Percentiles rank a stretch among this genome's conserved stretches.
Evolutionary conservation across 192 early-diverging fungal genomes (phyloP).

Genomic region (Funneliformis geosporum): DNA sequence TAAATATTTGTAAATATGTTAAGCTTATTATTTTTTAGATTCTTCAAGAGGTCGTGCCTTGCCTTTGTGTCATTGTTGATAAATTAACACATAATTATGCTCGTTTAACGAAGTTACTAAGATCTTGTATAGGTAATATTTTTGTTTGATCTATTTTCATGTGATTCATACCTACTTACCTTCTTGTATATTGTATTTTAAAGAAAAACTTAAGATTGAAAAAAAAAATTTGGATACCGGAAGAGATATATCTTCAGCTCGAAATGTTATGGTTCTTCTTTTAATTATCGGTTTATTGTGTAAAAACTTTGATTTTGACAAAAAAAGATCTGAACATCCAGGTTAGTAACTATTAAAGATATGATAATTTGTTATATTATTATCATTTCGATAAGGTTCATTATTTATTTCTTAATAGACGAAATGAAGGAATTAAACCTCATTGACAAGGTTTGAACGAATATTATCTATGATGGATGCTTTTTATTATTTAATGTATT

Average conservation of each 20-base stretch:
- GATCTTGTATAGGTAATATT: slow-evolving; percentile 40
- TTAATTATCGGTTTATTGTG: slow-evolving; percentile 72
- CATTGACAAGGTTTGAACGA: slow-evolving; percentile 32
- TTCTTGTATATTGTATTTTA: not conserved
- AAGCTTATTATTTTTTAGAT: slow-evolving; percentile 45
- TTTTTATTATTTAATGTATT: not conserved
- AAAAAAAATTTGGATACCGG: slow-evolving; percentile 40
- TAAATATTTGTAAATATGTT: not conserved
- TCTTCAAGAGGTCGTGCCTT: slow-evolving; percentile 67
- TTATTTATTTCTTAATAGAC: not conserved
- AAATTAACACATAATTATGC: slow-evolving; percentile 58
- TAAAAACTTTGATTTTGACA: slow-evolving; percentile 78
- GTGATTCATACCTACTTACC: not conserved
- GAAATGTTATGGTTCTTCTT: slow-evolving; percentile 66
- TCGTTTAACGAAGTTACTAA: slow-evolving; percentile 50
- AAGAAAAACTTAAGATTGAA: slow-evolving; percentile 55
- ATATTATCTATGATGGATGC: not conserved
- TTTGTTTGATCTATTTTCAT: not conserved
- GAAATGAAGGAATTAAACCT: slow-evolving; percentile 33
- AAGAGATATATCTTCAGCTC: slow-evolving; percentile 37
- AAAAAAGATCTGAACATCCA: slow-evolving; percentile 30
- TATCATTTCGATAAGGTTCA: not conserved
- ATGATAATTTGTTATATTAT: not conserved
- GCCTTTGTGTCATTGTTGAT: slow-evolving; percentile 69
- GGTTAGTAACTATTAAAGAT: not conserved